Conservation (phyloP, 305 asterid species). For the Caryopteris hybrid region DNA sequence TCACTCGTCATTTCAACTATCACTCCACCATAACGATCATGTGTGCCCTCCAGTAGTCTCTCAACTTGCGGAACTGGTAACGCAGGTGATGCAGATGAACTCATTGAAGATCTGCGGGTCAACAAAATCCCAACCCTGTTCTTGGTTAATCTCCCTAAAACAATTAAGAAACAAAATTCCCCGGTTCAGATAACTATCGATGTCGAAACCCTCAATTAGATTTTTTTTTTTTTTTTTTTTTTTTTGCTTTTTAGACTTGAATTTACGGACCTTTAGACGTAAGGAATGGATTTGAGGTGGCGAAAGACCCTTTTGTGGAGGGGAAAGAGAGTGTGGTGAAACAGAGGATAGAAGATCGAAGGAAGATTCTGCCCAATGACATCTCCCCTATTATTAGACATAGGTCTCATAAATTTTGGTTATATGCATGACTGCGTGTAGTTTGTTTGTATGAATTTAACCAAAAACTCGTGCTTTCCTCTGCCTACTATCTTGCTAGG, state of each 20-base stretch:
- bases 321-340: slow-evolving; percentile 1
- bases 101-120: slow-evolving; percentile 38
- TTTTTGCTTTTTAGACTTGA: no score
- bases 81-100: slow-evolving; percentile 31
- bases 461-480: no score
- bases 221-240: no score
- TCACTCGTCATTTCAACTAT: slow-evolving; percentile 68
- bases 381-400: slow-evolving; percentile 4
- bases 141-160: slow-evolving; percentile 36
- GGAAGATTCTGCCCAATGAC: slow-evolving; percentile 1
- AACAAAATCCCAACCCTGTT: slow-evolving; percentile 25
- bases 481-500: no score
- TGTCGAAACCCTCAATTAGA: background rate
- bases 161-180: slow-evolving; percentile 3
- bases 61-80: slow-evolving; percentile 37
- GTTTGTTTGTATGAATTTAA: no score
- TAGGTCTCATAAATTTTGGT: no score
- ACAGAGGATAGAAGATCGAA: slow-evolving; percentile 13
- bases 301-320: slow-evolving; percentile 13
- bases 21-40: slow-evolving; percentile 76
- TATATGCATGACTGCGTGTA: no score
- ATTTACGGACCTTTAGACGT: slow-evolving; percentile 15
- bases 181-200: background rate
- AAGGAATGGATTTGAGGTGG: slow-evolving; percentile 13
- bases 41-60: slow-evolving; percentile 42